Evolutionary conservation across 1,284 basidiomycete species (phyloP).

Genomic region (Marasmius tenuissimus): DNA sequence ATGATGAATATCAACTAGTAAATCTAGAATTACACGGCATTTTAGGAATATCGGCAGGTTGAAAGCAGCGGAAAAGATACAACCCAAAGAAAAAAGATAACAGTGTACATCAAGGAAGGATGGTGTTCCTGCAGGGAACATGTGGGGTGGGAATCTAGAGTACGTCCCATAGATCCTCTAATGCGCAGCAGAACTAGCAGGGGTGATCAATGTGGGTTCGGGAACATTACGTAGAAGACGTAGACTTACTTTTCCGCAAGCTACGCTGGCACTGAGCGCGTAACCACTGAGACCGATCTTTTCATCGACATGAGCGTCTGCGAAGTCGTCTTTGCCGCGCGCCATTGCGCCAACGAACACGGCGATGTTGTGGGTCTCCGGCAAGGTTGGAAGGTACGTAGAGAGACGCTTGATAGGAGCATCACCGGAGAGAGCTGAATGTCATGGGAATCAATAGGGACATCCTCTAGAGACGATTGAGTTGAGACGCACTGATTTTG

Average conservation of each 20-base stretch:
- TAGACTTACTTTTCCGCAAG: conserved; percentile 86
- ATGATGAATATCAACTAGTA: not conserved
- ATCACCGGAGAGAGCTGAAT: conserved; percentile 86
- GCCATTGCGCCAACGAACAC: conserved; percentile 99
- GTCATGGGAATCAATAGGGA: conserved; percentile 3
- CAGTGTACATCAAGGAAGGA: not conserved
- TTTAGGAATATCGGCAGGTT: not conserved
- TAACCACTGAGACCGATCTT: conserved; percentile 98
- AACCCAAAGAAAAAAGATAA: not conserved
- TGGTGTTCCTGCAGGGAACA: not conserved
- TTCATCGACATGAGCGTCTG: conserved; percentile 94
- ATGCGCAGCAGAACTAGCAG: conserved; percentile 66
- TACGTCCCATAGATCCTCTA: conserved; percentile 64
- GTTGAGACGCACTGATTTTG: conserved; percentile 79
- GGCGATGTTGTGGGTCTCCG: conserved; percentile 86
- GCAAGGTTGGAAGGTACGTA: conserved; percentile 79
- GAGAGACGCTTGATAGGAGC: conserved; percentile 84
- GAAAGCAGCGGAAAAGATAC: not conserved
- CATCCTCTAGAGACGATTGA: conserved; percentile 7
- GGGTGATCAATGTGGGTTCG: conserved; percentile 7
- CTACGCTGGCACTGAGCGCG: conserved; percentile 91
- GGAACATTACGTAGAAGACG: conserved; percentile 3
- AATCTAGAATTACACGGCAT: not conserved
- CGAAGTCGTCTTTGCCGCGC: conserved; percentile 93
- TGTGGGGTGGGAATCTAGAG: conserved; percentile 31